Base-by-base conservation (phyloP, 108 stramenopile species). In the Thalassiosira profunda region DNA sequence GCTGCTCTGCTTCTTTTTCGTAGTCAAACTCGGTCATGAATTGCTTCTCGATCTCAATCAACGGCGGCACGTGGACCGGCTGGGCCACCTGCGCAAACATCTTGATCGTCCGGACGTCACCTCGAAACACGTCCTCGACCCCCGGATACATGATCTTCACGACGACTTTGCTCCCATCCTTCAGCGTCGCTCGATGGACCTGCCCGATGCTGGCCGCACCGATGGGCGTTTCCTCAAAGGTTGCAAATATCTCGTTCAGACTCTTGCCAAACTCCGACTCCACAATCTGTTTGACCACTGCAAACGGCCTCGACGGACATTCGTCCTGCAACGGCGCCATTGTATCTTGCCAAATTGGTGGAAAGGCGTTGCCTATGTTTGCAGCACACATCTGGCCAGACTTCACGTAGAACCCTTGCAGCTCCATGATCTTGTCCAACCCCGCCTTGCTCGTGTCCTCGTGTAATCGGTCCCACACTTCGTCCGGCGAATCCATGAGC, bases 11-110 rank as follows among this genome's bases (percentile, higher is more conserved):
- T 73, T 97, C 96, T 45, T 70, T 54, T 15, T 48, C 45, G 79
- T 97, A 98, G 73, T 98, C 97, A 71, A 98, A 98, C 58, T 98
- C 98, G 10, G 87, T 93, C 79, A 87, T 84, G 63, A 97, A 97
- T 68, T 98, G 98, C 24, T 80, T 83, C 62, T 94, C 90, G 28
- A 98, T 86, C 74, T 97, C 96, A 26, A 86, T 81, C 17, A 97
- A 51, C 0, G 90, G 85, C 5, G 95, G 87, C 5, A 91, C 92
- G 67, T 94, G 88, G 5, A 93, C 89, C 9, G 96, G 91, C 47
- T 97, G 89, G 12, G 96, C 96, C 26, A 97, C 63, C 70, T 87
- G 79, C 33, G 77, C 68, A 77, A 92, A 95, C 53, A 87, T 63
- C 64, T 86, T 86, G 54, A 95, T 88, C 23, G 93, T 95, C 17